These are phyloP conservation scores for Leccinum pseudoinsigne DNA, from an alignment of 1,284 basidiomycete species.

Conservation along the genomic window DNA sequence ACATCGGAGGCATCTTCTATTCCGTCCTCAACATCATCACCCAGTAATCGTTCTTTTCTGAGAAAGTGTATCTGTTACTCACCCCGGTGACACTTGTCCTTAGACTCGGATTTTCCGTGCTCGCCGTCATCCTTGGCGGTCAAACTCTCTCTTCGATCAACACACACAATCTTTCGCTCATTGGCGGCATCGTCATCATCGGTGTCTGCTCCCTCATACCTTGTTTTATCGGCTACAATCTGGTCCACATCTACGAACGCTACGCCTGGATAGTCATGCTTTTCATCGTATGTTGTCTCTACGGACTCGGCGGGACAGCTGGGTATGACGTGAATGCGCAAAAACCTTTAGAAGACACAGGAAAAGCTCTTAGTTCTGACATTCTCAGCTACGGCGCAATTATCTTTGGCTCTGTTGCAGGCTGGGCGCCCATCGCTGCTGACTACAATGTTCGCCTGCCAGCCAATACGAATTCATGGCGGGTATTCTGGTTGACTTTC, in stretches of 20 bases:
- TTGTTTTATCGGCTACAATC: constrained; percentile 50
- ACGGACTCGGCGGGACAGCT: constrained; percentile 53
- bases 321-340: constrained; percentile 51
- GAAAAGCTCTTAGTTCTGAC: constrained; percentile 43
- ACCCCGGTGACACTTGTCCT: not conserved
- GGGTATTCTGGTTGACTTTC: constrained; percentile 56
- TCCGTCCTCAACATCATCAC: constrained; percentile 59
- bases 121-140: constrained; percentile 48
- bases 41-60: constrained; percentile 37
- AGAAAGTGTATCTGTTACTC: not conserved
- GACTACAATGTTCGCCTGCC: constrained; percentile 59
- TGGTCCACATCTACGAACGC: constrained; percentile 60
- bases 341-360: constrained; percentile 45
- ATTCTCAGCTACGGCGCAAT: constrained; percentile 60
- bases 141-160: constrained; percentile 46
- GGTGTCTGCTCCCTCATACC: constrained; percentile 45
- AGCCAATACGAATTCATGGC: constrained; percentile 41
- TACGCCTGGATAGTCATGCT: constrained; percentile 61
- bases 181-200: constrained; percentile 47
- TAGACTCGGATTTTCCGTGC: constrained; percentile 48
- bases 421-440: constrained; percentile 52
- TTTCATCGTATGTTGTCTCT: constrained; percentile 55
- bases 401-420: constrained; percentile 53
- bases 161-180: constrained; percentile 42
- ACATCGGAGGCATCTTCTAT: constrained; percentile 54